Conservation (phyloP, 441 rosid genomes). For the Dalechampia spathulata region DNA sequence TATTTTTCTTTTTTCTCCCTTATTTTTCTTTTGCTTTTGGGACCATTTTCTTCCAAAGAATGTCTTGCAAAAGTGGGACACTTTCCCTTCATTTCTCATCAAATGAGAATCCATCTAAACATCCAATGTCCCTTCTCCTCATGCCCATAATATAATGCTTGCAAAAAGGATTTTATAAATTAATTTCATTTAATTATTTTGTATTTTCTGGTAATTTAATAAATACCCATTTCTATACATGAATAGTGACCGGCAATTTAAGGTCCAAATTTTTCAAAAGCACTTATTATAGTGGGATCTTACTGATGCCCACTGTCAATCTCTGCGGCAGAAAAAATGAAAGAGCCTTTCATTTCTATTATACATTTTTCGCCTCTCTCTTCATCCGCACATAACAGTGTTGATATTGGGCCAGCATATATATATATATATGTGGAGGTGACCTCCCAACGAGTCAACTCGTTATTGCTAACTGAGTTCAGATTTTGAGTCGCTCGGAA, state of each 20-base stretch:
- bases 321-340: not conserved
- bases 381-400: not conserved
- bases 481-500: not conserved
- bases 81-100: slow-evolving; percentile 25
- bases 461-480: not conserved
- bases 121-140: slow-evolving; percentile 27
- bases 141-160: too few species aligned
- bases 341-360: not conserved
- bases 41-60: slow-evolving; percentile 28
- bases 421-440: too few species aligned
- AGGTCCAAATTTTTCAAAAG: not conserved
- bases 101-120: slow-evolving; percentile 11
- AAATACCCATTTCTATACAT: not conserved
- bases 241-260: not conserved
- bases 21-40: slow-evolving; percentile 9
- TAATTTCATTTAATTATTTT: not conserved
- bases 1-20: too few species aligned
- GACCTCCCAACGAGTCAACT: not conserved
- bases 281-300: slow-evolving; percentile 10
- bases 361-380: not conserved
- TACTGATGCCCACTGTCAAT: slow-evolving; percentile 7
- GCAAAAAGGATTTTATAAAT: too few species aligned
- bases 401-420: slow-evolving; percentile 1
- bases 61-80: slow-evolving; percentile 41
- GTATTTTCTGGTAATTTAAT: too few species aligned